Percentiles rank a stretch among this genome's conserved stretches.
Conservation (phyloP, 139 green algal genomes). For the Raphidocelis subcapitata region DNA sequence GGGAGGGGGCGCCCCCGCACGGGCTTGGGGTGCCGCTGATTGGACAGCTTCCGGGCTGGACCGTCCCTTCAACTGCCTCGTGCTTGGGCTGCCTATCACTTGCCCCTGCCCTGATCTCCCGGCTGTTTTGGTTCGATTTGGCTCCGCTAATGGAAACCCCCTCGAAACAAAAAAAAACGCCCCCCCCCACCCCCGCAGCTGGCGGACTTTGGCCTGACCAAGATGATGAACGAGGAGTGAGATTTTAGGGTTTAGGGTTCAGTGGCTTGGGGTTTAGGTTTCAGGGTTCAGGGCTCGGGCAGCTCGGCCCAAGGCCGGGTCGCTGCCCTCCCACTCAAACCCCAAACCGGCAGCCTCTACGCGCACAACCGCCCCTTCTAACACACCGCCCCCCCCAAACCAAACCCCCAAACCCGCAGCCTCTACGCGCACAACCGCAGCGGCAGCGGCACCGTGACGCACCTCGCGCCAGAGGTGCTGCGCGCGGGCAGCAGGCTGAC, state of each 20-base stretch:
- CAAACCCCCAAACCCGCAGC: slow-evolving; percentile 17
- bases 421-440: slow-evolving; percentile 66
- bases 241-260: too few relatives aligned
- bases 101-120: too few relatives aligned
- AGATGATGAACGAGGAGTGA: slow-evolving; percentile 40
- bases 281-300: too few relatives aligned
- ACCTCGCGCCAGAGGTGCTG: slow-evolving; percentile 64
- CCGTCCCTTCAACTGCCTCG: too few relatives aligned
- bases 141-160: background rate
- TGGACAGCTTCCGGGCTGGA: too few relatives aligned
- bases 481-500: slow-evolving; percentile 30
- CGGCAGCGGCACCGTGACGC: slow-evolving; percentile 57
- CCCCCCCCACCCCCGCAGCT: slow-evolving; percentile 38
- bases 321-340: too few relatives aligned
- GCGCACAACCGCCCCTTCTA: too few relatives aligned
- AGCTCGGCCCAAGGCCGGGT: too few relatives aligned
- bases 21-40: background rate
- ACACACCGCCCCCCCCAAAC: too few relatives aligned
- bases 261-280: too few relatives aligned
- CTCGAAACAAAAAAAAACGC: slow-evolving; percentile 25
- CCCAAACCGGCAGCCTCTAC: too few relatives aligned
- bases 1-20: background rate
- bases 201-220: slow-evolving; percentile 60
- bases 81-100: too few relatives aligned
- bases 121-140: background rate